Evolutionary conservation across 1,139 yeast species (phyloP).

Genomic region (Suhomyces taliae): DNA sequence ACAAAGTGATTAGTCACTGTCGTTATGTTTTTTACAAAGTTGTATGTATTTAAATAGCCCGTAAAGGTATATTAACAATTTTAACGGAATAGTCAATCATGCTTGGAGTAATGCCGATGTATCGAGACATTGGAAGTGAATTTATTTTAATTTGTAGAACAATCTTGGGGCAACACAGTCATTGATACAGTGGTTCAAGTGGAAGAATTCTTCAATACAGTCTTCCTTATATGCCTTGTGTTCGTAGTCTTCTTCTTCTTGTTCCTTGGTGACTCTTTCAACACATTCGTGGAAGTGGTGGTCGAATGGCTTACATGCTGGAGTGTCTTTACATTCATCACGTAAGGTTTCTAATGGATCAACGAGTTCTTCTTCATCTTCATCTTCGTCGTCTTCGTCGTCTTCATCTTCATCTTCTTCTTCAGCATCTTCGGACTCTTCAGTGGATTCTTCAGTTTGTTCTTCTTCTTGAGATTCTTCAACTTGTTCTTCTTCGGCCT

Average conservation of each 20-base stretch:
- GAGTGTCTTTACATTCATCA: slow-evolving; percentile 66
- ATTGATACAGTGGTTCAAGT: slow-evolving; percentile 89
- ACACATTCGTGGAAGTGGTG: slow-evolving; percentile 95
- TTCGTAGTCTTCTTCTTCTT: slow-evolving; percentile 80
- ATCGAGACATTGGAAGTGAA: slow-evolving; percentile 1
- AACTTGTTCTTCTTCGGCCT: slow-evolving; percentile 24
- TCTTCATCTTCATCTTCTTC: slow-evolving; percentile 51
- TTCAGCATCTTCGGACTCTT: slow-evolving; percentile 38
- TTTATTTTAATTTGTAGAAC: slow-evolving; percentile 80
- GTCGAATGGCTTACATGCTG: slow-evolving; percentile 69
- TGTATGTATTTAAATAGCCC: slow-evolving; percentile 6
- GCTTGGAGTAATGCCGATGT: slow-evolving; percentile 1
- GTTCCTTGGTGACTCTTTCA: slow-evolving; percentile 87
- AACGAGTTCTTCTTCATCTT: slow-evolving; percentile 69
- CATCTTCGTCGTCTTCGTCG: slow-evolving; percentile 63
- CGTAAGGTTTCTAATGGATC: slow-evolving; percentile 71
- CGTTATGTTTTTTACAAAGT: neutral
- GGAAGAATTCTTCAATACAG: slow-evolving; percentile 98
- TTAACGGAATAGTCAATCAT: slow-evolving; percentile 3
- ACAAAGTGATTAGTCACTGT: neutral
- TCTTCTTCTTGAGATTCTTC: slow-evolving; percentile 16
- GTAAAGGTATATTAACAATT: neutral
- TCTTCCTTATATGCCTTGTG: slow-evolving; percentile 87
- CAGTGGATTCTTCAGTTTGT: slow-evolving; percentile 28
- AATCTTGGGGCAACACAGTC: slow-evolving; percentile 92